Evolutionary conservation across 495 filamentous ascomycete genomes (phyloP).

Genomic region (Daldinia decipiens): DNA sequence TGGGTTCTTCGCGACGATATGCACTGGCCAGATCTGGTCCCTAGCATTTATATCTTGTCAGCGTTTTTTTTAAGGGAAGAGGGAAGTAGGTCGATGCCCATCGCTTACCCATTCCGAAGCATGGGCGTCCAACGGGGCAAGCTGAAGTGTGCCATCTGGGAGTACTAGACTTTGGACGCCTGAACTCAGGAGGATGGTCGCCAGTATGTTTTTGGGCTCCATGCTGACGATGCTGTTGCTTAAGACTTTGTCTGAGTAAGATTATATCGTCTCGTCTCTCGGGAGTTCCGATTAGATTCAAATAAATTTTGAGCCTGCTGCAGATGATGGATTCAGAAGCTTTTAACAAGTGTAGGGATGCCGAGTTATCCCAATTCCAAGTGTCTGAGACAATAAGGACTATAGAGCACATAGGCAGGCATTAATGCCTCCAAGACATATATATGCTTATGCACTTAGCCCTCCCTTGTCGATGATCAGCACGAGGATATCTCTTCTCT

Average conservation of each 20-base stretch:
- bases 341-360: no score
- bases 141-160: conserved; percentile 27
- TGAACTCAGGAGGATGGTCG: conserved; percentile 26
- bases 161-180: conserved; percentile 14
- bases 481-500: not conserved
- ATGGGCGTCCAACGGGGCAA: conserved; percentile 36
- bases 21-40: conserved; percentile 31
- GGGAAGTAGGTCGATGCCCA: no score
- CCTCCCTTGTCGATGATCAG: not conserved
- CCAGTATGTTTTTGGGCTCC: conserved; percentile 24
- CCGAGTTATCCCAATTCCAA: no score
- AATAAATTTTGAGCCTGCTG: no score
- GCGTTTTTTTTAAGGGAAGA: not conserved
- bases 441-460: not conserved
- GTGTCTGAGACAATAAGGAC: not conserved
- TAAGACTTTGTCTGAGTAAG: not conserved
- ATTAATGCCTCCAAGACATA: not conserved
- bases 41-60: conserved; percentile 10
- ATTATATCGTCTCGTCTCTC: no score
- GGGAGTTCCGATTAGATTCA: not conserved
- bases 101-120: conserved; percentile 30
- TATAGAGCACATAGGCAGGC: not conserved
- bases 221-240: conserved; percentile 5
- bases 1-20: conserved; percentile 27
- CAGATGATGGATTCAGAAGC: no score